Percentiles rank a stretch among this genome's conserved stretches.
phyloP scores from a whole-genome alignment of 2,329 filamentous ascomycete genomes.

The Lizonia empirigonia region DNA sequence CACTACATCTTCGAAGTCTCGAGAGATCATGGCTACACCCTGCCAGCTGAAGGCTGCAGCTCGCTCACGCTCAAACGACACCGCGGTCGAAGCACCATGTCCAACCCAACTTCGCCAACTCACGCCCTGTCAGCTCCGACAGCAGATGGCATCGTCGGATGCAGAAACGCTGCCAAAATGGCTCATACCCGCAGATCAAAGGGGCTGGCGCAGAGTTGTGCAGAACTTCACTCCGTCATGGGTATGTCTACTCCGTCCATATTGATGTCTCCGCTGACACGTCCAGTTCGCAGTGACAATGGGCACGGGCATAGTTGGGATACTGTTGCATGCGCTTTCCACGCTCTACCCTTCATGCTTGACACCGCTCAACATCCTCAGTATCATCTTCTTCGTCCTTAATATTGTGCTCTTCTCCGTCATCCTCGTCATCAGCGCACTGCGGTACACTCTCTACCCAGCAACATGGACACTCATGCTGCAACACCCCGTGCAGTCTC shows the following conservation, averaged over 20 bases:
- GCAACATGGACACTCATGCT: constrained; percentile 71
- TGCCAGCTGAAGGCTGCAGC: constrained; percentile 4
- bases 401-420: constrained; percentile 62
- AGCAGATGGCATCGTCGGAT: constrained; percentile 1
- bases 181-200: constrained; percentile 31
- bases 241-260: constrained; percentile 18
- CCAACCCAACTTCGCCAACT: constrained; percentile 9
- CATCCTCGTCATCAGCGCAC: constrained; percentile 59
- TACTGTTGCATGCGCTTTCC: constrained; percentile 66
- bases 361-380: constrained; percentile 58
- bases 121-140: constrained; percentile 14
- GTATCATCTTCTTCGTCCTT: constrained; percentile 64
- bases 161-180: constrained; percentile 26
- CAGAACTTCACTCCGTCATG: constrained; percentile 47
- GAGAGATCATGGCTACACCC: constrained; percentile 10
- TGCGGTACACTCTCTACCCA: constrained; percentile 69
- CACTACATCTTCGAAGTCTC: too few species aligned
- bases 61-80: constrained; percentile 9
- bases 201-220: constrained; percentile 39
- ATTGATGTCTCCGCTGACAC: neutral
- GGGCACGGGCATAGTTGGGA: constrained; percentile 50
- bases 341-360: constrained; percentile 57
- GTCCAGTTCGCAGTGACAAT: constrained; percentile 32
- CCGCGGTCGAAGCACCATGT: constrained; percentile 8
- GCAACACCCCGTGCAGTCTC: constrained; percentile 66